A percentile compares a stretch with the other conserved stretches of the same genome.
These are phyloP conservation scores for Ceratocystis destructans DNA, from an alignment of 2,329 filamentous ascomycete genomes.

Conservation along the genomic window DNA sequence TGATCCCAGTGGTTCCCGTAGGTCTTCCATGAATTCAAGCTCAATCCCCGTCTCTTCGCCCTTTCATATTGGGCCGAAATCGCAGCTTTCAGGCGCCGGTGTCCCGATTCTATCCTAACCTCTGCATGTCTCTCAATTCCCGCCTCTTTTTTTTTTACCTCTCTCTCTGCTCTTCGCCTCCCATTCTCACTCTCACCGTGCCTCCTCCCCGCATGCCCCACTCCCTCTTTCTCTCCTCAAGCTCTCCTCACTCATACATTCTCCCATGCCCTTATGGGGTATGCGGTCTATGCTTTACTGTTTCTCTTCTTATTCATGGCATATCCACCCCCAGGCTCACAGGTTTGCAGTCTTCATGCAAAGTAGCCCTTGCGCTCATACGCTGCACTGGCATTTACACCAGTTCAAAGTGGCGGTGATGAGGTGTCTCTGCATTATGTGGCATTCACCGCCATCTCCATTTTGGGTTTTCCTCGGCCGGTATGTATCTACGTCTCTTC, in stretches of 20 bases:
- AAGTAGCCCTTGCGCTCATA: not conserved
- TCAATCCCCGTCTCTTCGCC: not conserved
- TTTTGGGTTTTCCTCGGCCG: not conserved
- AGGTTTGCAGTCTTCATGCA: not conserved
- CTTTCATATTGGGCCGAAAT: not conserved
- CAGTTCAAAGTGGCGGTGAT: conserved; percentile 5
- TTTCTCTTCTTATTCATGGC: not conserved
- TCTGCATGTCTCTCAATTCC: not conserved
- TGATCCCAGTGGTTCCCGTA: no score
- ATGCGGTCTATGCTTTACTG: not conserved
- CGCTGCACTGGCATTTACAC: not conserved
- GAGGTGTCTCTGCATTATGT: not conserved
- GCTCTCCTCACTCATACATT: not conserved
- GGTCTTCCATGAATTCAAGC: not conserved
- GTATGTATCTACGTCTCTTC: not conserved
- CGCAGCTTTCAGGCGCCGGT: not conserved
- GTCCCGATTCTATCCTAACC: not conserved
- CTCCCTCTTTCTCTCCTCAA: not conserved
- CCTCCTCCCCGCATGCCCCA: not conserved
- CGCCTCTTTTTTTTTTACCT: not conserved
- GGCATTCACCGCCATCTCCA: conserved; percentile 4
- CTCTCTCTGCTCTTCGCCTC: not conserved
- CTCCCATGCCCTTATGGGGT: not conserved
- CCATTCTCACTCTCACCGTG: not conserved
- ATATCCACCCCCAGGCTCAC: not conserved